These are phyloP conservation scores for Hemileccinum impolitum DNA, from an alignment of 768 basidiomycete species.

Conservation along the genomic window DNA sequence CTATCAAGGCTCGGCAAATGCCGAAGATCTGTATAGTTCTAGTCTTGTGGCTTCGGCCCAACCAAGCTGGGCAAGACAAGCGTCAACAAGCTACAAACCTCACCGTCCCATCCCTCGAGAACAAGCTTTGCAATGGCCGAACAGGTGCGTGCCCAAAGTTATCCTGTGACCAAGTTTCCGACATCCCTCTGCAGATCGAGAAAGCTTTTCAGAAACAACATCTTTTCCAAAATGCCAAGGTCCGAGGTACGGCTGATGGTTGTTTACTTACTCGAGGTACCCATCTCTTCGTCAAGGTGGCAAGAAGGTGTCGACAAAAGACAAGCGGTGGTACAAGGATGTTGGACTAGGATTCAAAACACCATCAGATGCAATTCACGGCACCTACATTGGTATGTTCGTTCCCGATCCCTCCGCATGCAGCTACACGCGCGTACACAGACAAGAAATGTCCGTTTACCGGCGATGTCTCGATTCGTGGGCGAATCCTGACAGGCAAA, in stretches of 20 bases:
- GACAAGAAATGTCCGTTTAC: constrained; percentile 99
- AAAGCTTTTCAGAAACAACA: constrained; percentile 98
- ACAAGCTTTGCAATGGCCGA: constrained; percentile 50
- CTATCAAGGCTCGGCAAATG: constrained; percentile 31
- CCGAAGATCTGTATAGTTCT: constrained; percentile 42
- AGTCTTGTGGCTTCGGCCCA: constrained; percentile 34
- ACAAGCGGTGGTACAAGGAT: constrained; percentile 99
- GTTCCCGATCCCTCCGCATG: background rate
- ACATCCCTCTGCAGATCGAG: constrained; percentile 62
- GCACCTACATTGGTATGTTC: constrained; percentile 89
- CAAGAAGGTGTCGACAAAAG: constrained; percentile 91
- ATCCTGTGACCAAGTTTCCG: background rate
- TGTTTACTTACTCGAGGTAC: constrained; percentile 2
- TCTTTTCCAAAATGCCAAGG: constrained; percentile 97
- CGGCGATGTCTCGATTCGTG: constrained; percentile 94
- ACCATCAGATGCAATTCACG: constrained; percentile 90
- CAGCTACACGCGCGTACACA: constrained; percentile 27
- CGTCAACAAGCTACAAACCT: background rate
- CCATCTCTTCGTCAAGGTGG: constrained; percentile 44
- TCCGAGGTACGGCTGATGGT: constrained; percentile 60
- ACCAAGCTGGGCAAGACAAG: background rate
- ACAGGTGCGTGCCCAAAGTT: constrained; percentile 41
- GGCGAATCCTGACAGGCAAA: constrained; percentile 96
- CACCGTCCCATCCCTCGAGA: constrained; percentile 10
- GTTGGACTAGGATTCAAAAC: constrained; percentile 97